A percentile compares a stretch with the other conserved stretches of the same genome.
Conservation (phyloP, 495 filamentous ascomycete genomes). For the Neurospora tetrasperma region DNA sequence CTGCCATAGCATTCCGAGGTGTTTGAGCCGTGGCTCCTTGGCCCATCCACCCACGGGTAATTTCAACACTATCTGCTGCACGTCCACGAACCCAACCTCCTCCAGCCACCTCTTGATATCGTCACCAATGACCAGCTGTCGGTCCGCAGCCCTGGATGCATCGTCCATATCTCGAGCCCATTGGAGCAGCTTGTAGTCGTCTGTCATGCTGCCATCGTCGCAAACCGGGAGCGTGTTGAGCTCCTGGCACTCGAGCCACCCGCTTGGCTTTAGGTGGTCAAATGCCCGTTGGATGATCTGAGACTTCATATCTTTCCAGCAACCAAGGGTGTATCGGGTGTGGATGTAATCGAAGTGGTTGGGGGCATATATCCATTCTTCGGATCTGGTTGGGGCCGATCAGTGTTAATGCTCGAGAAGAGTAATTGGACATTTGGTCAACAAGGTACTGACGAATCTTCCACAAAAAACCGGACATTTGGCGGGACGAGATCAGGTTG, state of each 20-base stretch:
- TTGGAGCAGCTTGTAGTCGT: conserved; percentile 32
- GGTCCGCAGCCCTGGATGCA: conserved; percentile 37
- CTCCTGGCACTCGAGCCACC: conserved; percentile 57
- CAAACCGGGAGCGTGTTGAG: conserved; percentile 44
- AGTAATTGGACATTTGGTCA: conserved; percentile 34
- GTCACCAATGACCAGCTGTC: conserved; percentile 41
- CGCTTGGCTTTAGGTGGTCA: conserved; percentile 50
- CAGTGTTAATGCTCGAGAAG: conserved; percentile 20
- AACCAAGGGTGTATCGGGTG: conserved; percentile 35
- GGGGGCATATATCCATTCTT: conserved; percentile 15
- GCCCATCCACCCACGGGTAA: conserved; percentile 49
- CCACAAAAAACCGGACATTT: conserved; percentile 38
- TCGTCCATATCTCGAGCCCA: conserved; percentile 43
- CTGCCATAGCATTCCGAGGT: conserved; percentile 28
- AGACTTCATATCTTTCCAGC: conserved; percentile 32
- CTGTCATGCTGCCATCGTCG: conserved; percentile 50
- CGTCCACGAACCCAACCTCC: conserved; percentile 53
- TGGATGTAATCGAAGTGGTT: conserved; percentile 39
- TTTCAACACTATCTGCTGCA: conserved; percentile 45
- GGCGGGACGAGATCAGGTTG: conserved; percentile 33
- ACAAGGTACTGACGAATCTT: conserved; percentile 28
- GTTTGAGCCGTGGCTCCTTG: conserved; percentile 14
- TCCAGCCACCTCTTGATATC: conserved; percentile 45
- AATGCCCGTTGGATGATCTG: conserved; percentile 30
- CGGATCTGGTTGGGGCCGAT: conserved; percentile 22